Percentiles rank a stretch among this genome's conserved stretches.
phyloP scores from a whole-genome alignment of 2,329 filamentous ascomycete genomes.

The Ceratocystis variospora region DNA sequence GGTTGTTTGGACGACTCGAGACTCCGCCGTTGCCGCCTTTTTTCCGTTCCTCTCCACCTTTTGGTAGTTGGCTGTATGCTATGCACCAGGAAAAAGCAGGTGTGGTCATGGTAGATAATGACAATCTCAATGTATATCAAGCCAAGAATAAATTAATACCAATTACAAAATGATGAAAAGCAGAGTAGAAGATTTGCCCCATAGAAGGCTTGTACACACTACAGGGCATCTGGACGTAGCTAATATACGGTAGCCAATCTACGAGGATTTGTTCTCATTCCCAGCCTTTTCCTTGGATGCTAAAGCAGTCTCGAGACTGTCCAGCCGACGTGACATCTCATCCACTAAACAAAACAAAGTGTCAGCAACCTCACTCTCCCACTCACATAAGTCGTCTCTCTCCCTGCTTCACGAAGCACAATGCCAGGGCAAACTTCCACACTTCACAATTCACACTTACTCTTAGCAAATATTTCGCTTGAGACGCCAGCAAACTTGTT shows the following conservation, averaged over 20 bases:
- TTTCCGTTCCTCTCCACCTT: not conserved
- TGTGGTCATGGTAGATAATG: not conserved
- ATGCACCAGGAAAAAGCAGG: not conserved
- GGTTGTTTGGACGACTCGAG: not conserved
- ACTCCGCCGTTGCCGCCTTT: not conserved
- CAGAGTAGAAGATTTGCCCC: not conserved
- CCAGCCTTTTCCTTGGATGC: constrained; percentile 41
- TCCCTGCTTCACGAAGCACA: not conserved
- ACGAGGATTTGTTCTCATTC: constrained; percentile 27
- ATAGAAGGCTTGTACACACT: not conserved
- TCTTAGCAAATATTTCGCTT: constrained; percentile 76
- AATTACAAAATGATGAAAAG: not conserved
- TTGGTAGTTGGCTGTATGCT: not conserved
- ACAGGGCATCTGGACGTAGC: not conserved
- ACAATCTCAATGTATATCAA: constrained; percentile 3
- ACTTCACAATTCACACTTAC: constrained; percentile 38
- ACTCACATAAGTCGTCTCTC: constrained; percentile 26
- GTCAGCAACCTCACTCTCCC: constrained; percentile 46
- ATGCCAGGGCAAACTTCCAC: not conserved
- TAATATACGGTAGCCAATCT: not conserved
- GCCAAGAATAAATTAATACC: constrained; percentile 2
- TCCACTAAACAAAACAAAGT: constrained; percentile 50
- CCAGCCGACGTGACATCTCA: constrained; percentile 77
- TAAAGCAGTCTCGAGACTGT: constrained; percentile 66
- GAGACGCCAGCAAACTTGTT: constrained; percentile 77